A percentile compares a stretch with the other conserved stretches of the same genome.
phyloP scores from a whole-genome alignment of 148 eudicot genomes.

The Rhododendron kiyosumense region DNA sequence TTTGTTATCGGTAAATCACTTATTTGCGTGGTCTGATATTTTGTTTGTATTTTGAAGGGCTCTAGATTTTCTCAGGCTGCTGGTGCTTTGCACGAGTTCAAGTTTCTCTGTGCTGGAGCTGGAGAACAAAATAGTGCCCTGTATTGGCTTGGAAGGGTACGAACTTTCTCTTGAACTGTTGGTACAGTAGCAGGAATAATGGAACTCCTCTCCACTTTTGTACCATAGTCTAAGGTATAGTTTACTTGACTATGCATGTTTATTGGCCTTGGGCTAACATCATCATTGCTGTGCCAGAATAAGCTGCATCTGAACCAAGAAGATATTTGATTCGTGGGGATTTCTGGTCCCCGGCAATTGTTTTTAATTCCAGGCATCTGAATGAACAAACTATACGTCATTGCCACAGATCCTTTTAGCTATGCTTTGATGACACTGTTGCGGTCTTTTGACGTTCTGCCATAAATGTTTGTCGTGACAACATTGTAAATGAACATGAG shows the following conservation, averaged over 20 bases:
- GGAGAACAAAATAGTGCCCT: slow-evolving; percentile 44
- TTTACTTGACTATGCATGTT: background rate
- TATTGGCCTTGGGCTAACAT: background rate
- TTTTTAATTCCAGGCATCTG: background rate
- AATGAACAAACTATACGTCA: background rate
- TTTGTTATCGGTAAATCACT: background rate
- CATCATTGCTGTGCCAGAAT: background rate
- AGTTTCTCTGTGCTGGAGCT: slow-evolving; percentile 44
- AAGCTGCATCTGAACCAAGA: slow-evolving; percentile 1
- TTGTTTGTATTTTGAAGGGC: slow-evolving; percentile 42
- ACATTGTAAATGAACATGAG: no score
- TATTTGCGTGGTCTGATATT: background rate
- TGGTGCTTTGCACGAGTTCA: slow-evolving; percentile 79
- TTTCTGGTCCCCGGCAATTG: background rate
- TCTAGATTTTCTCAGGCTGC: slow-evolving; percentile 90
- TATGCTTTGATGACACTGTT: no score
- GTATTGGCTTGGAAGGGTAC: slow-evolving; percentile 95
- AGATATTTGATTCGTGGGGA: background rate
- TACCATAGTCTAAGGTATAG: background rate
- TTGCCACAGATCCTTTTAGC: no score
- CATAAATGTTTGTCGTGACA: no score
- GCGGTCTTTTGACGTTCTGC: no score
- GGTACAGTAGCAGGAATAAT: background rate
- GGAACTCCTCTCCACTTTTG: background rate
- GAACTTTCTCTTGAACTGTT: background rate